Evolutionary conservation across 2,329 filamentous ascomycete species (phyloP).

Genomic region (Cladosporium austrohemisphaericum): DNA sequence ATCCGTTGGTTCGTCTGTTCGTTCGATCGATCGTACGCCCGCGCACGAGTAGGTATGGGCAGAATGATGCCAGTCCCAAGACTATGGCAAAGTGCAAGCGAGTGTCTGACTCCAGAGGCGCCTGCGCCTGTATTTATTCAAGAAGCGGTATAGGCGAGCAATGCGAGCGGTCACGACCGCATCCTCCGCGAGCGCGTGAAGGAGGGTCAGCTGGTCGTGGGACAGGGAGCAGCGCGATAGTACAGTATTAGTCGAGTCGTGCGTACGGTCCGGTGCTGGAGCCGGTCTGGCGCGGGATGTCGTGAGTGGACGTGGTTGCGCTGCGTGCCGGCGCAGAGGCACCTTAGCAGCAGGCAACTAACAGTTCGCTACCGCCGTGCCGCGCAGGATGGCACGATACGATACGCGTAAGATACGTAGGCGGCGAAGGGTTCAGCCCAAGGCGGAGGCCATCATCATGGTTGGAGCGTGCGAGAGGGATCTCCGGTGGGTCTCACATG

Average conservation of each 20-base stretch:
- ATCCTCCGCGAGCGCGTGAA: background rate
- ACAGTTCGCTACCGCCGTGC: no score
- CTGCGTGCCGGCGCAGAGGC: no score
- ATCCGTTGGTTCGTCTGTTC: no score
- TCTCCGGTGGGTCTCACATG: background rate
- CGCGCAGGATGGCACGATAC: no score
- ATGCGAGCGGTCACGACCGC: conserved; percentile 8
- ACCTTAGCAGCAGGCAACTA: no score
- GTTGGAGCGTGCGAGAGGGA: background rate
- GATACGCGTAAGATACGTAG: no score
- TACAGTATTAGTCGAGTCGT: background rate
- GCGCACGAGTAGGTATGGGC: conserved; percentile 1
- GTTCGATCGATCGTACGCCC: conserved; percentile 1
- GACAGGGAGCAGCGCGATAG: background rate
- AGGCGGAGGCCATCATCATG: background rate
- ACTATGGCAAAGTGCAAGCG: background rate
- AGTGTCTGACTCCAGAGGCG: conserved; percentile 1
- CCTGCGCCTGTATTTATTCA: conserved; percentile 7
- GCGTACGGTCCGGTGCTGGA: background rate
- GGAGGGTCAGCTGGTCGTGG: conserved; percentile 11
- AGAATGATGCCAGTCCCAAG: background rate
- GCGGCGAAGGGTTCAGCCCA: no score
- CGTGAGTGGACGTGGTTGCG: no score
- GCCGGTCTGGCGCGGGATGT: background rate
- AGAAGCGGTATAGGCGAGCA: background rate